These are phyloP conservation scores for Rosa persica DNA, from an alignment of 306 rosid genomes.

Conservation along the genomic window DNA sequence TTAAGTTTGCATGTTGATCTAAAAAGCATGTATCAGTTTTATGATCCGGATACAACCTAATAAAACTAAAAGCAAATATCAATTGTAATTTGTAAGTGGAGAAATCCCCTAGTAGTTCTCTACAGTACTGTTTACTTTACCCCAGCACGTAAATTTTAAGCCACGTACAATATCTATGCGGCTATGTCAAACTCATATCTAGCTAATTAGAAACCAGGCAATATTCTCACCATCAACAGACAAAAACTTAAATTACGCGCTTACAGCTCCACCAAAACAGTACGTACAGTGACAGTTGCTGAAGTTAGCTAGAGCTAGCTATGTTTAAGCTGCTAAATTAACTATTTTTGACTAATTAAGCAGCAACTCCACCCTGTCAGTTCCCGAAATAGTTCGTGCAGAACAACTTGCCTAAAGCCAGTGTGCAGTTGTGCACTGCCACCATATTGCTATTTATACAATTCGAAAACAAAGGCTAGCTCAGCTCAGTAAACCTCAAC, in stretches of 20 bases:
- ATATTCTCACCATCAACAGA: neutral
- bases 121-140: neutral
- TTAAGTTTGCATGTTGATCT: neutral
- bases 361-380: neutral
- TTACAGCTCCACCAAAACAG: constrained; percentile 6
- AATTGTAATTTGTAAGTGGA: neutral
- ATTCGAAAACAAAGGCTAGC: neutral
- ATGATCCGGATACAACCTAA: neutral
- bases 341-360: neutral
- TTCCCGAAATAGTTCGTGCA: constrained; percentile 7
- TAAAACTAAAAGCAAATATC: neutral
- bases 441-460: constrained; percentile 23
- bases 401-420: constrained; percentile 9
- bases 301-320: neutral
- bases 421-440: constrained; percentile 11
- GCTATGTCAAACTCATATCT: neutral
- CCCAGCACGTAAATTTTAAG: neutral
- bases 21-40: too few relatives aligned
- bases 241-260: neutral
- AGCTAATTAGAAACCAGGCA: neutral
- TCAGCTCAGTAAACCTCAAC: neutral
- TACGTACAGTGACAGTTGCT: neutral
- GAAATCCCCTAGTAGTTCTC: neutral
- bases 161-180: neutral
- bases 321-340: neutral